Conservation (phyloP, 2,329 filamentous ascomycete species). For the Pseudogymnoascus verrucosus region DNA sequence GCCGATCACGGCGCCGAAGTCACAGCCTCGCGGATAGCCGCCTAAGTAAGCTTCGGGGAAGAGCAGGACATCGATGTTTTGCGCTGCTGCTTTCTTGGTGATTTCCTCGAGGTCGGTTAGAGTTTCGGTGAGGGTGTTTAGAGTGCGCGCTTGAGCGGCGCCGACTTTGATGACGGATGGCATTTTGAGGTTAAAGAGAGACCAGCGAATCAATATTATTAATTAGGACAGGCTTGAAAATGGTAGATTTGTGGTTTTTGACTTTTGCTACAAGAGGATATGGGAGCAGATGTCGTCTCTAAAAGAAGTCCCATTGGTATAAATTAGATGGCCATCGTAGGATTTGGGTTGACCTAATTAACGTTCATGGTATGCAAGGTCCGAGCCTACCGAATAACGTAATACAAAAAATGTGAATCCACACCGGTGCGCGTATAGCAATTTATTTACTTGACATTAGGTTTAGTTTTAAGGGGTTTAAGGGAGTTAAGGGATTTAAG, state of each 20-base stretch:
- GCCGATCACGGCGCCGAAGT: slow-evolving; percentile 70
- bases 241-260: background rate
- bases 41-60: slow-evolving; percentile 91
- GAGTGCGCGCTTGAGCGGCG: slow-evolving; percentile 41
- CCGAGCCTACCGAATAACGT: no score
- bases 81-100: slow-evolving; percentile 52
- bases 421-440: no score
- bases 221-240: background rate
- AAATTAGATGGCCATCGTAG: background rate
- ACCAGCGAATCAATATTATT: background rate
- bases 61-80: slow-evolving; percentile 60
- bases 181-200: background rate
- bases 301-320: background rate
- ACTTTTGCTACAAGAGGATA: background rate
- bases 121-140: slow-evolving; percentile 46
- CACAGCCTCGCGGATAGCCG: slow-evolving; percentile 76
- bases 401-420: no score
- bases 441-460: background rate
- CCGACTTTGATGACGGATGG: slow-evolving; percentile 20
- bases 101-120: slow-evolving; percentile 57
- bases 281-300: background rate
- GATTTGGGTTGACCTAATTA: background rate
- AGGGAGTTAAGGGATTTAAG: background rate
- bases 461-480: background rate
- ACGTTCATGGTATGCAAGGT: background rate